Evolutionary conservation across 345 rosid species (phyloP), one percentile per base, ranked within the genome.

Genomic region (Clausena lansium): DNA sequence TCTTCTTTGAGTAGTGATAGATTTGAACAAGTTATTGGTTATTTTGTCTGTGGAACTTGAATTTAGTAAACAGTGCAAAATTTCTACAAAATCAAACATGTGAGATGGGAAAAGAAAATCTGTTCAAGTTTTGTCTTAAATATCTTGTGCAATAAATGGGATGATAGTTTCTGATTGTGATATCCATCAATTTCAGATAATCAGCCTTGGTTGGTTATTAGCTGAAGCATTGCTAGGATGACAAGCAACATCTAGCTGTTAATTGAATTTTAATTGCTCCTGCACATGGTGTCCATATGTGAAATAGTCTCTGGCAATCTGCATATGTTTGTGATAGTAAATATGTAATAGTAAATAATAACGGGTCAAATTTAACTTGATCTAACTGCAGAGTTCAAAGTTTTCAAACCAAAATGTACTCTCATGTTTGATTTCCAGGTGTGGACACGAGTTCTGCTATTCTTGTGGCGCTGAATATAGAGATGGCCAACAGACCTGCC

Each of bases 361-460:
- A 27, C 39, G 19, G 25, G 36, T 28, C 72, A 72, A n/a, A 27
- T 58, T 47, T 27, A 55, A 41, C 64, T 75, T 58, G 63, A 47
- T 75, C 50, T 41, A 11, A 50, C 28, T 13, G n/a, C 76, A 24
- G 74, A 27, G 22, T 64, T 77, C 7, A 32, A 38, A 38, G 47
- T 38, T 52, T 6, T 54, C 35, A 25, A 80, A 38, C 66, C 71
- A 36, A 55, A 63, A 39, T 72, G 64, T 81, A 62, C 62, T 81
- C 11, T 19, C 27, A 11, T 75, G 35, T 62, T 61, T 68, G 17
- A 69, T 47, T 78, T 73, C 52, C 88, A 95, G 99, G 92, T 94
- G 99, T 1, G 87, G 97, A 71, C 98, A 94, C 0, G 98, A 94
- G 88, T 94, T 96, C 86, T 96, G 99, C 79, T 96, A 92, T 84